phyloP scores from a whole-genome alignment of 2,329 filamentous ascomycete genomes.

The Penicillium paneum region DNA sequence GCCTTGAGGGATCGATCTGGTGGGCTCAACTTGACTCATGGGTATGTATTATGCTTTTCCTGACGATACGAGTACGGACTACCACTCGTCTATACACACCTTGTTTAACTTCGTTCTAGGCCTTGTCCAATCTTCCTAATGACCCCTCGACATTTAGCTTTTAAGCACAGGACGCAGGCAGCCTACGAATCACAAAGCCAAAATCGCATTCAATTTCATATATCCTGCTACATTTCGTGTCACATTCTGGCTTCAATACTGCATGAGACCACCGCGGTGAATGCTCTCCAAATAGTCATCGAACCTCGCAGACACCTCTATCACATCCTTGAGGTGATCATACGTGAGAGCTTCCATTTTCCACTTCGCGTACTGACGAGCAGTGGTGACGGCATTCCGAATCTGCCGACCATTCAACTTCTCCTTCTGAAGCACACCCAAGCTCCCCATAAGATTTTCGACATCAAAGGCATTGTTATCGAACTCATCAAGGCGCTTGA shows the following conservation, averaged over 20 bases:
- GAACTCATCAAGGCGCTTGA: not conserved
- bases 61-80: not conserved
- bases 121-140: slow-evolving; percentile 33
- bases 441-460: slow-evolving; percentile 11
- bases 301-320: slow-evolving; percentile 16
- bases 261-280: not conserved
- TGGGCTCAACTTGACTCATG: slow-evolving; percentile 41
- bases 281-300: slow-evolving; percentile 1
- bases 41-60: slow-evolving; percentile 23
- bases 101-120: slow-evolving; percentile 22
- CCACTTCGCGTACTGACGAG: slow-evolving; percentile 17
- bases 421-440: slow-evolving; percentile 7
- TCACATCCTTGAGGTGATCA: slow-evolving; percentile 19
- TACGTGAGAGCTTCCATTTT: slow-evolving; percentile 9
- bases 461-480: slow-evolving; percentile 6
- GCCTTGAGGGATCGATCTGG: slow-evolving; percentile 38
- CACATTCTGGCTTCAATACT: not conserved
- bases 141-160: slow-evolving; percentile 29
- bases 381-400: slow-evolving; percentile 13
- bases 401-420: slow-evolving; percentile 19
- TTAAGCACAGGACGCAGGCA: not conserved
- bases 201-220: not conserved
- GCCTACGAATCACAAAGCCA: not conserved
- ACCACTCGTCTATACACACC: not conserved
- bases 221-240: not conserved